Evolutionary conservation across 2,329 filamentous ascomycete genomes (phyloP), one percentile per base, ranked within the genome.

Genomic region (Xylariomycetidae sp.): DNA sequence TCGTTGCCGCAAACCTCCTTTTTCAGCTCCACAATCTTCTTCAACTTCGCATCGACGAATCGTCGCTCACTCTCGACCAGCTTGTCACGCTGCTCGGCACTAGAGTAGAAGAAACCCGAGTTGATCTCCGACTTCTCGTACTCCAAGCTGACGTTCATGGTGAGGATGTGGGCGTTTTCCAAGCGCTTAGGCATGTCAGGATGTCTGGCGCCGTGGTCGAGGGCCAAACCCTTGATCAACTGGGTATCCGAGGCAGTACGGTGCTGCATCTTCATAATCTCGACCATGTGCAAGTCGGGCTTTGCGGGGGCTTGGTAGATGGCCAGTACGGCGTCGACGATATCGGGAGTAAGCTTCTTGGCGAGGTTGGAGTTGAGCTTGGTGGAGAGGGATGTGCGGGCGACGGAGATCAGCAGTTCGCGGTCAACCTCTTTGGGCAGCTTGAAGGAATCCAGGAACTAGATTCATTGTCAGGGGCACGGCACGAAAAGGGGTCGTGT

Each of bases 231-330:
- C 46, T 85, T 80, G 61, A 98, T 95, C 39, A 98, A 78, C 63
- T 95, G 88, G 37, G 92, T 98, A 62, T 98, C 92, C 19, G 92
- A 86, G 38, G 90, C 89, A 32, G 86, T 88, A 50, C 90, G 85
- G 69, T 98, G 92, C 68, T 98, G 92, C 90, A 98, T 96, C 61
- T 94, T 96, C 92, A 98, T 98, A 53, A 98, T 96, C 66, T 98
- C 92, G 48, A 98, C 76, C 92, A 98, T 98, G 70, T 96, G 90
- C 55, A 98, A 65, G 65, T 98, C 92, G 36, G 93, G 93, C 69
- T 96, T 96, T 43, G 78, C 79, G 17, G 86, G 86, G 13, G 85
- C 70, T 60, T 88, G 76, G 70, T 95, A 89, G 60, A 98, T 98
- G 45, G 92, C 78, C 37, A 98, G 79, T 29, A 98, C 92, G 39